Evolutionary conservation across 441 rosid species (phyloP).

Genomic region (Pelargonium citronellum): DNA sequence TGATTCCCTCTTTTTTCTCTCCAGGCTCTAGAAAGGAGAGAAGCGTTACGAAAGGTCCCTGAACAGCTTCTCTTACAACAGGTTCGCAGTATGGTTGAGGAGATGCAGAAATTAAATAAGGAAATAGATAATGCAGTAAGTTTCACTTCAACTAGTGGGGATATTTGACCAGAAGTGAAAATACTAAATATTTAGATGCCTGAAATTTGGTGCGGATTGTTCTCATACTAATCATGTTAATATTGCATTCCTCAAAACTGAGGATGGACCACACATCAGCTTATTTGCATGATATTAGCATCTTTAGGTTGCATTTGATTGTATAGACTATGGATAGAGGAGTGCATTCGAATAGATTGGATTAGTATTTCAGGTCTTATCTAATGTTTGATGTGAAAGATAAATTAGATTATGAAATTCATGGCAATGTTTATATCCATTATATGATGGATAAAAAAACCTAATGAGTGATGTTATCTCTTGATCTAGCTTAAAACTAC

Average conservation of each 20-base stretch:
- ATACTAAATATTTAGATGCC: not conserved
- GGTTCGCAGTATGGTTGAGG: slow-evolving; percentile 5
- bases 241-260: not conserved
- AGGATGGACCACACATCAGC: not conserved
- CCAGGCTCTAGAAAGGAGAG: not conserved
- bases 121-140: not conserved
- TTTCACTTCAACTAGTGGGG: not conserved
- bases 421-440: too few species aligned
- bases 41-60: not conserved
- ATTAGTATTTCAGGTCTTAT: too few species aligned
- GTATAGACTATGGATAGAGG: too few species aligned
- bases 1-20: not conserved
- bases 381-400: too few species aligned
- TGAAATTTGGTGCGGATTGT: not conserved
- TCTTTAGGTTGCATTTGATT: too few species aligned
- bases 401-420: too few species aligned
- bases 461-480: too few species aligned
- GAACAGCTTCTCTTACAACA: not conserved
- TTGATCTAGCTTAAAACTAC: too few species aligned
- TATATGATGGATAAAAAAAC: too few species aligned
- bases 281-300: too few species aligned
- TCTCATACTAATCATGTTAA: not conserved
- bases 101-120: slow-evolving; percentile 1
- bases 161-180: not conserved
- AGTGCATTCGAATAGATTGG: too few species aligned